These are phyloP conservation scores for Lichenothelia convexa DNA, from an alignment of 495 filamentous ascomycete species.

Conservation along the genomic window DNA sequence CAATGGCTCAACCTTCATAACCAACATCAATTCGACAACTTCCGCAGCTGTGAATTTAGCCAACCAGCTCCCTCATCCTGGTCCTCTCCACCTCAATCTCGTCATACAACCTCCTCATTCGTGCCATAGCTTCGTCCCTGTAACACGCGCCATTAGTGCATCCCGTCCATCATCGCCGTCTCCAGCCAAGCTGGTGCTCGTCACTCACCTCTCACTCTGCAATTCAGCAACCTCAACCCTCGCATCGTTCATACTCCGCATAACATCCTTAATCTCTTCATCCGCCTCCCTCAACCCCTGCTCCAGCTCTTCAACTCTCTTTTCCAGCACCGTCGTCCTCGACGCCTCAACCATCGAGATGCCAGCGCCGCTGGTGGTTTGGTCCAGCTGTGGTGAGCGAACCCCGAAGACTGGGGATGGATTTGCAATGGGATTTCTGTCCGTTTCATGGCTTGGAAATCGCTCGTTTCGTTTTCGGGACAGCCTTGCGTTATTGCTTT, in stretches of 20 bases:
- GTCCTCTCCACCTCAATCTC: conserved; percentile 41
- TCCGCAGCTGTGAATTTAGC: neutral
- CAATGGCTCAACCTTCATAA: too few species aligned
- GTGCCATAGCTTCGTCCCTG: conserved; percentile 69
- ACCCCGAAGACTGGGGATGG: conserved; percentile 43
- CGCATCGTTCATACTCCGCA: conserved; percentile 76
- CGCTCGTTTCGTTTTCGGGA: conserved; percentile 33
- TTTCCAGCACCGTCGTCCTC: conserved; percentile 54
- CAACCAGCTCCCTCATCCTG: conserved; percentile 27
- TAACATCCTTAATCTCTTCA: conserved; percentile 81
- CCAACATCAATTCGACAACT: too few species aligned
- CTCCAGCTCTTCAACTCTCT: conserved; percentile 60
- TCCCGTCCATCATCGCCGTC: too few species aligned
- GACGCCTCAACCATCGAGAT: conserved; percentile 41
- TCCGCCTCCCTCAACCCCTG: conserved; percentile 66
- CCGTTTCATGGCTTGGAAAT: neutral
- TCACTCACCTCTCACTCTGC: conserved; percentile 62
- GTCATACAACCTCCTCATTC: conserved; percentile 58
- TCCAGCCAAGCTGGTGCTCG: conserved; percentile 9
- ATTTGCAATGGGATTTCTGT: conserved; percentile 20
- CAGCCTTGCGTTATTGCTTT: conserved; percentile 61
- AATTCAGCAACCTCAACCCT: conserved; percentile 89
- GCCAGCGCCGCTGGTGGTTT: conserved; percentile 37
- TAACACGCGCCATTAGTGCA: too few species aligned
- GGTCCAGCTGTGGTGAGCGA: conserved; percentile 38